Evolutionary conservation across 73 alveolate species (phyloP), one percentile per base, ranked within the genome.

Genomic region (Durusdinium trenchii): DNA sequence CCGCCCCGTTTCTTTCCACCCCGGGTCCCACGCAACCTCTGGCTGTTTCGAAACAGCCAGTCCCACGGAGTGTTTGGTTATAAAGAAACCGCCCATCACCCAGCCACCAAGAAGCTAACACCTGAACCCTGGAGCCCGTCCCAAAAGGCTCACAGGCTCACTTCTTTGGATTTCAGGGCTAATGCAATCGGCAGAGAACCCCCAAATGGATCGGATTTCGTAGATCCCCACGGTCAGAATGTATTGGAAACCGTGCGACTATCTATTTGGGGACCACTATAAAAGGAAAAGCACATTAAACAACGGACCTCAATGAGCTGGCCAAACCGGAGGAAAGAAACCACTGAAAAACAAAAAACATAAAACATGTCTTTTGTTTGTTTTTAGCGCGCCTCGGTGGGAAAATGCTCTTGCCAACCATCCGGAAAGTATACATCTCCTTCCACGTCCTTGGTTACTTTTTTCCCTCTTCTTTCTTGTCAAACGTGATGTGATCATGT

Each of bases 401-500:
- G 87, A 30, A 91, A 91, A 50, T 91, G 89, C 75, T 67, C 79
- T 57, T 91, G 98, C 98, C 98, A 91, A 48, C 75, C 75, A 26
- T 54, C 90, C 23, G 98, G 98, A 52, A 91, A 91, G 76, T 48
- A 91, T 2, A 69, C 90, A 30, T 91, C 62, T 20, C 98, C 98
- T 3, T 91, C 98, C 87, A 91, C 90, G 23, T 91, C 98, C 98
- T 91, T n/a, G n/a, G n/a, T n/a, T n/a, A n/a, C n/a, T n/a, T n/a
- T n/a, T n/a, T n/a, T n/a, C n/a, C n/a, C n/a, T n/a, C n/a, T n/a
- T n/a, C n/a, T n/a, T n/a, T n/a, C n/a, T n/a, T n/a, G n/a, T n/a
- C n/a, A n/a, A n/a, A n/a, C n/a, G n/a, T n/a, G n/a, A n/a, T n/a
- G n/a, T n/a, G n/a, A n/a, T n/a, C n/a, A n/a, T n/a, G n/a, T n/a